These are phyloP conservation scores for Blastobotrys capitulatus DNA, from an alignment of 1,139 yeast species.

Conservation along the genomic window DNA sequence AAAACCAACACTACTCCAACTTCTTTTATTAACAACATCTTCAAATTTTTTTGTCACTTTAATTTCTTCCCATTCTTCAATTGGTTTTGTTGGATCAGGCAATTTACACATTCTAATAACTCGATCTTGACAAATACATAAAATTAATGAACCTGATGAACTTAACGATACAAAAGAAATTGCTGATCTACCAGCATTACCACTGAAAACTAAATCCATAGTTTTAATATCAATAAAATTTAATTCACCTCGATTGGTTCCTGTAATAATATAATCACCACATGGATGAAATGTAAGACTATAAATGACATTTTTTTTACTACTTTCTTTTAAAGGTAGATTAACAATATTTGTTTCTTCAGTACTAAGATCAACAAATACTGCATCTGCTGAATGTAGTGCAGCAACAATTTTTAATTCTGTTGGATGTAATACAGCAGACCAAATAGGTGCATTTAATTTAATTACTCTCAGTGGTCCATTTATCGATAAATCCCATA, in stretches of 20 bases:
- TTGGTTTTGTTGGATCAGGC: conserved; percentile 39
- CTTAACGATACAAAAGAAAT: conserved; percentile 68
- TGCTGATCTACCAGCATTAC: conserved; percentile 59
- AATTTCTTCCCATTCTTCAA: conserved; percentile 40
- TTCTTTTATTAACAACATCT: conserved; percentile 81
- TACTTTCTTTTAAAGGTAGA: conserved; percentile 24
- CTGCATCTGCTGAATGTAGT: conserved; percentile 34
- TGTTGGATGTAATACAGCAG: conserved; percentile 53
- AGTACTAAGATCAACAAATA: conserved; percentile 24
- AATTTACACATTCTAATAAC: conserved; percentile 64
- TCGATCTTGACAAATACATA: conserved; percentile 77
- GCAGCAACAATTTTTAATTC: conserved; percentile 47
- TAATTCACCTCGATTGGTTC: conserved; percentile 77
- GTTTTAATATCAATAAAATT: conserved; percentile 39
- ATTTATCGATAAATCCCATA: conserved; percentile 67
- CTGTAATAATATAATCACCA: conserved; percentile 56
- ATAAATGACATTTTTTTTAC: conserved; percentile 29
- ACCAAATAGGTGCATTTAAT: conserved; percentile 72
- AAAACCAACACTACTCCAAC: conserved; percentile 81
- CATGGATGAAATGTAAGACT: conserved; percentile 37
- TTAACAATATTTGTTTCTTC: conserved; percentile 20
- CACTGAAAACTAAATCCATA: conserved; percentile 40
- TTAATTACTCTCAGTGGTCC: conserved; percentile 42
- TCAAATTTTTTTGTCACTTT: conserved; percentile 72
- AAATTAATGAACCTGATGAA: conserved; percentile 61